Percentiles rank a stretch among this genome's conserved stretches.
These are phyloP conservation scores for Phlyctochytrium arcticum DNA, from an alignment of 192 early-diverging fungal genomes.

Conservation along the genomic window DNA sequence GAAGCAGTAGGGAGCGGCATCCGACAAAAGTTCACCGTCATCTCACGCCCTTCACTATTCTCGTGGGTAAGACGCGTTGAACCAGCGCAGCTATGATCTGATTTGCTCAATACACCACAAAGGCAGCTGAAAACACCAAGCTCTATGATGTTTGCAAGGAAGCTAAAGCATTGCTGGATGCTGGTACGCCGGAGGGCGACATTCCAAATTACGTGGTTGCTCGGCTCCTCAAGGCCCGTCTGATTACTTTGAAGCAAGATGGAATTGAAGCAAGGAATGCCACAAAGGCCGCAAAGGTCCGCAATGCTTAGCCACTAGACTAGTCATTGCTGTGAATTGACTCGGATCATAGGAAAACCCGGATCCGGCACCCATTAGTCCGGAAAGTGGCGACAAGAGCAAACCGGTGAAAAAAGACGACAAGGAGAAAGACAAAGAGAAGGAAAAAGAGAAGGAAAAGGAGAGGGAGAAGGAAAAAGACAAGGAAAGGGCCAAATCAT, in stretches of 20 bases:
- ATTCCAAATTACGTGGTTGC: slow-evolving; percentile 42
- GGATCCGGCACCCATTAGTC: slow-evolving; percentile 1
- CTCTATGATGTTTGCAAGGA: slow-evolving; percentile 45
- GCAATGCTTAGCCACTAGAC: background rate
- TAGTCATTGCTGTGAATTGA: background rate
- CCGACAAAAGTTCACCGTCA: slow-evolving; percentile 34
- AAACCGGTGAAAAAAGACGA: slow-evolving; percentile 7
- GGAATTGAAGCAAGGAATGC: slow-evolving; percentile 42
- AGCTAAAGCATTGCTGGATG: slow-evolving; percentile 39
- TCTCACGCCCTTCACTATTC: slow-evolving; percentile 33
- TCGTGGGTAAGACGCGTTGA: slow-evolving; percentile 42
- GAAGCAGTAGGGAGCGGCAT: slow-evolving; percentile 38
- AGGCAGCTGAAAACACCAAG: slow-evolving; percentile 42
- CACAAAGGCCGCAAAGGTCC: slow-evolving; percentile 6
- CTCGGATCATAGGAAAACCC: slow-evolving; percentile 14
- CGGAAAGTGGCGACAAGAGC: slow-evolving; percentile 13
- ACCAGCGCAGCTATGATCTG: background rate
- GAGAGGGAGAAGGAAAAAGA: slow-evolving; percentile 27
- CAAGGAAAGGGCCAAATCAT: slow-evolving; percentile 18
- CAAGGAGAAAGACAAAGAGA: slow-evolving; percentile 29
- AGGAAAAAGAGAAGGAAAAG: slow-evolving; percentile 29
- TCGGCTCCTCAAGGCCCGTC: slow-evolving; percentile 33
- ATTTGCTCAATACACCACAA: background rate
- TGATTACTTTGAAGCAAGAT: slow-evolving; percentile 44
- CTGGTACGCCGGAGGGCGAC: slow-evolving; percentile 22